A percentile compares a stretch with the other conserved stretches of the same genome.
These are phyloP conservation scores for Cystobasidium pallidum DNA, from an alignment of 1,284 basidiomycete species.

Conservation along the genomic window DNA sequence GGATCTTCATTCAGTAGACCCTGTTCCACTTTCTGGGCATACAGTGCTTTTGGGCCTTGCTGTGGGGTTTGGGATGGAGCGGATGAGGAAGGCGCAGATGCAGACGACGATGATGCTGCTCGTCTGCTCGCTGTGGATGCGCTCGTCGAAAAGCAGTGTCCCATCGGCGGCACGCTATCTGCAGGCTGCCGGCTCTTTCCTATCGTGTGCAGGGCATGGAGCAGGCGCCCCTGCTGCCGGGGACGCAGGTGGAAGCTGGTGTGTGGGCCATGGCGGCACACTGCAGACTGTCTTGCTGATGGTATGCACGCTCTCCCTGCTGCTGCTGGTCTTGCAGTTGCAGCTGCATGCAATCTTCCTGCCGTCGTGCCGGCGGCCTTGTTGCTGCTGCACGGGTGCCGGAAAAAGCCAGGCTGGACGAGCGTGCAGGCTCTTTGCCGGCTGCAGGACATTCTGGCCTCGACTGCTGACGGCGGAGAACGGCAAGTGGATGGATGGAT, in stretches of 20 bases:
- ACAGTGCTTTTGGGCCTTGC: slow-evolving; percentile 66
- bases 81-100: too few relatives aligned
- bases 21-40: slow-evolving; percentile 72
- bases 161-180: neutral
- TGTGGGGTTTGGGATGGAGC: neutral
- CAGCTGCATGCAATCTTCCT: neutral
- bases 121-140: neutral
- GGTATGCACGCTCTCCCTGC: slow-evolving; percentile 1
- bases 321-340: neutral
- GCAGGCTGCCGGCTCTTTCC: slow-evolving; percentile 6
- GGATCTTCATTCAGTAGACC: slow-evolving; percentile 75
- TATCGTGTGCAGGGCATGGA: neutral
- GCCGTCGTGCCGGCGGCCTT: neutral
- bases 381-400: neutral
- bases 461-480: neutral
- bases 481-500: too few relatives aligned
- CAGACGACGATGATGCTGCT: neutral
- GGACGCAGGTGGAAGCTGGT: slow-evolving; percentile 9
- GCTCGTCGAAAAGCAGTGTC: neutral
- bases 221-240: slow-evolving; percentile 5
- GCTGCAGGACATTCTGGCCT: neutral
- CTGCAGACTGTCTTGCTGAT: neutral
- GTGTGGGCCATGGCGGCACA: neutral
- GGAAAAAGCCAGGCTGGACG: neutral
- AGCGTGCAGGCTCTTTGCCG: neutral